Conservation (phyloP, 768 basidiomycete species). For the Cystobasidium onofrii region DNA sequence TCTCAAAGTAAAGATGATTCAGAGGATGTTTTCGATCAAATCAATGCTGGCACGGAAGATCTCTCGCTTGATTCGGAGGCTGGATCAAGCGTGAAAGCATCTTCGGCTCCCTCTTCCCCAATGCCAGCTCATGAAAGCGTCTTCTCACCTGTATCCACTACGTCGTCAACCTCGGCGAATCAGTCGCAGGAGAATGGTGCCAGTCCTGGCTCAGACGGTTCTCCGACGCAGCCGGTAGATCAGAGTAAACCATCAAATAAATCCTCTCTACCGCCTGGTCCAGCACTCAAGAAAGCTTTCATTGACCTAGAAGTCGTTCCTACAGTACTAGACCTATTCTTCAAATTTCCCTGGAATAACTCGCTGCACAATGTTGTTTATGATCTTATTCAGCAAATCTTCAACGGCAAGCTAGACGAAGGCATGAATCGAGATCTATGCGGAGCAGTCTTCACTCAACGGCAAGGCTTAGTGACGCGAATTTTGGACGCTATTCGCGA, state of each 20-base stretch:
- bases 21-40: constrained; percentile 18
- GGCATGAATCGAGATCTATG: constrained; percentile 77
- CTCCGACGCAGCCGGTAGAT: not conserved
- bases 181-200: not conserved
- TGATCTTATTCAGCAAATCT: constrained; percentile 87
- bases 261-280: constrained; percentile 24
- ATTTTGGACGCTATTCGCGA: constrained; percentile 71
- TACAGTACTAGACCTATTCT: constrained; percentile 85
- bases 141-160: not conserved
- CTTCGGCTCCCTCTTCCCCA: constrained; percentile 9
- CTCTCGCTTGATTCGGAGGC: constrained; percentile 9
- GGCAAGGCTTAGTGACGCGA: constrained; percentile 71
- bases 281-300: constrained; percentile 64
- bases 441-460: constrained; percentile 77
- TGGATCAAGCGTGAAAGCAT: constrained; percentile 25
- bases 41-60: not conserved
- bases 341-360: constrained; percentile 94
- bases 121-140: not conserved
- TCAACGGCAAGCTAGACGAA: constrained; percentile 76
- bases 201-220: not conserved
- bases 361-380: constrained; percentile 95
- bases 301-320: constrained; percentile 64
- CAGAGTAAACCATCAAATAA: not conserved
- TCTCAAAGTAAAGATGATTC: constrained; percentile 9
- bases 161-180: not conserved